Conservation (phyloP, 1,284 basidiomycete species). For the Naganishia liquefaciens region DNA sequence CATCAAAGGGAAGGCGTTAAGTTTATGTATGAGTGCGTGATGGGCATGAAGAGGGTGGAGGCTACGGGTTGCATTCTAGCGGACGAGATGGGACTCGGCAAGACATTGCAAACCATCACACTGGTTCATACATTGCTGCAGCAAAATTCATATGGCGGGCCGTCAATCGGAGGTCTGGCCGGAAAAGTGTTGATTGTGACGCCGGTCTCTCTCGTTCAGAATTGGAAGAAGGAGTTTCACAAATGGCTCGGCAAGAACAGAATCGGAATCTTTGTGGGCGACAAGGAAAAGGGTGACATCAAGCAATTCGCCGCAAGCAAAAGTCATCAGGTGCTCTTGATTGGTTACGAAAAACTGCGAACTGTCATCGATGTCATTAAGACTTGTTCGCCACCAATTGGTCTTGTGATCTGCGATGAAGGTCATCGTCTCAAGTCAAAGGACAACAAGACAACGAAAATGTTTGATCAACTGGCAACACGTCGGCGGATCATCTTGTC, state of each 20-base stretch:
- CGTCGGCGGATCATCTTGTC: conserved; percentile 77
- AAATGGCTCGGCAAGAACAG: conserved; percentile 89
- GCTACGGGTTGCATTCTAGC: conserved; percentile 88
- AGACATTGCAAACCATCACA: conserved; percentile 82
- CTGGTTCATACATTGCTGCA: conserved; percentile 85
- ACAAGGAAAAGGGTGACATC: conserved; percentile 70
- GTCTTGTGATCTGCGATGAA: conserved; percentile 94
- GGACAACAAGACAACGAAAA: conserved; percentile 84
- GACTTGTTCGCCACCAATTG: conserved; percentile 70
- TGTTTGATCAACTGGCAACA: conserved; percentile 79
- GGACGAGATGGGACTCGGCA: conserved; percentile 96
- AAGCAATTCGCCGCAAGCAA: conserved; percentile 68
- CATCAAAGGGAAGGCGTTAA: conserved; percentile 84
- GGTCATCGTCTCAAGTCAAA: conserved; percentile 89
- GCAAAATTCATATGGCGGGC: conserved; percentile 75
- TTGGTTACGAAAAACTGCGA: conserved; percentile 80
- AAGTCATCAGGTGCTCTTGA: conserved; percentile 78
- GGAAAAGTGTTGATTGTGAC: conserved; percentile 88
- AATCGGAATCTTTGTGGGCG: conserved; percentile 74
- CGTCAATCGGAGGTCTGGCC: conserved; percentile 60
- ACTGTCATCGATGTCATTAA: conserved; percentile 50
- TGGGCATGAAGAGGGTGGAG: conserved; percentile 86
- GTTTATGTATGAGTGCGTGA: conserved; percentile 95
- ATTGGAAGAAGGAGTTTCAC: conserved; percentile 93
- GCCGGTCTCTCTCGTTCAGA: conserved; percentile 90